Evolutionary conservation across 2,329 filamentous ascomycete genomes (phyloP), one percentile per base, ranked within the genome.

Genomic region (Monilinia aucupariae): DNA sequence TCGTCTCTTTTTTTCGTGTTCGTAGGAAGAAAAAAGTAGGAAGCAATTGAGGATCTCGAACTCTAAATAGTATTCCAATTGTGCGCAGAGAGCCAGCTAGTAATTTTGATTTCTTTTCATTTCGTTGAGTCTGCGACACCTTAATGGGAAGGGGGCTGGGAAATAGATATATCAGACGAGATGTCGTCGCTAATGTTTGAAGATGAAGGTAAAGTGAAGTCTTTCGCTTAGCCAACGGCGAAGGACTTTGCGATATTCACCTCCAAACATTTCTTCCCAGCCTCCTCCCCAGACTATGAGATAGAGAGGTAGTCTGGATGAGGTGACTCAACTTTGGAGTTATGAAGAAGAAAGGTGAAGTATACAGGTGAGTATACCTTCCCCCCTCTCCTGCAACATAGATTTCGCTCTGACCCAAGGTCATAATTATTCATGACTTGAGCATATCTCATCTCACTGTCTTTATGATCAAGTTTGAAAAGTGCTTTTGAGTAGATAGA

Each of bases 401-500:
- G 22, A 13, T 3, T 5, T 15, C 15, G 41, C n/a, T 37, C n/a
- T 25, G 2, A 4, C 8, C 15, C 20, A 0, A 1, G 0, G 4
- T 8, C 25, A 13, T 8, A 34, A n/a, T 6, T 13, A 20, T 22
- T 22, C 20, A 52, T 34, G 20, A 37, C 30, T 12, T 15, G 15
- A 58, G 2, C n/a, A 22, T 27, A 25, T 25, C n/a, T 15, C 13
- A 34, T 58, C 13, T 17, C 8, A 48, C 8, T 8, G 15, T 56
- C 13, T 25, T 17, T 6, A 25, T 20, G 9, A 34, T 17, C n/a
- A 25, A 20, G 4, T 20, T 13, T 13, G 4, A 34, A 30, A 1
- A 0, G 17, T 3, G 3, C 8, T 12, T 27, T 34, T 12, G 7
- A 9, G 15, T 12, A 13, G 8, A 25, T 1, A 7, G 0, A 8